Base-by-base conservation (phyloP, 1,139 yeast species). In the Candida frijolesensis region DNA sequence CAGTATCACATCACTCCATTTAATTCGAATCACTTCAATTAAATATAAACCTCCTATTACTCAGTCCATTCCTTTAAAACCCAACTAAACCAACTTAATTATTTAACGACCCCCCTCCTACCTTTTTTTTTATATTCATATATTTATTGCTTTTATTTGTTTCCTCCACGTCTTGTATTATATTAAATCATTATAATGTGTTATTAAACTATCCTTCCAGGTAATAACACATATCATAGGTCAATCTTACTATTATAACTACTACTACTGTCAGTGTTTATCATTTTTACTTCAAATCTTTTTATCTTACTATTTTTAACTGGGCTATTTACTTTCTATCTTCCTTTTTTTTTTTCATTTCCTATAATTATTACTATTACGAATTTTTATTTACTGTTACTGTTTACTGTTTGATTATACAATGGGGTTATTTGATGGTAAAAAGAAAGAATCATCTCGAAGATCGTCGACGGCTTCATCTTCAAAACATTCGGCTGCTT, bases 401-500 rank as follows among this genome's bases (percentile, higher is more conserved):
- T 34, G 22, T 10, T 11, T 19, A 38, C 42, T 38, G 22, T 29
- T 19, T 29, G 42, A 38, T 12, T 38, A 19, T 25, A 38, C 22
- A 38, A 44, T 44, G 46, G 46, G 46, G 18, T 44, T 44, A 37
- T 44, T 44, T 25, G 46, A 38, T 18, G 46, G 42, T 44, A 44
- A 44, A 35, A 44, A 44, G 41, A 44, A 37, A 18, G 44, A 44
- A 27, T 15, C 35, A 14, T 43, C 49, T 4, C 45, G 54, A 44
- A 40, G 52, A 32, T 49, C 50, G 14, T 49, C 46, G 8, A 35
- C 48, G 4, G 44, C 54, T 19, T 38, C 42, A n/a, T 16, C 44
- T 9, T 30, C 39, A 2, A 43, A 42, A 3, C 6, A 34, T 14
- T 42, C 42, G 6, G 44, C 45, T 14, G 29, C 48, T 12, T 51